Evolutionary conservation across 2,329 filamentous ascomycete species (phyloP), one percentile per base, ranked within the genome.

Genomic region (Didymella segeticola): DNA sequence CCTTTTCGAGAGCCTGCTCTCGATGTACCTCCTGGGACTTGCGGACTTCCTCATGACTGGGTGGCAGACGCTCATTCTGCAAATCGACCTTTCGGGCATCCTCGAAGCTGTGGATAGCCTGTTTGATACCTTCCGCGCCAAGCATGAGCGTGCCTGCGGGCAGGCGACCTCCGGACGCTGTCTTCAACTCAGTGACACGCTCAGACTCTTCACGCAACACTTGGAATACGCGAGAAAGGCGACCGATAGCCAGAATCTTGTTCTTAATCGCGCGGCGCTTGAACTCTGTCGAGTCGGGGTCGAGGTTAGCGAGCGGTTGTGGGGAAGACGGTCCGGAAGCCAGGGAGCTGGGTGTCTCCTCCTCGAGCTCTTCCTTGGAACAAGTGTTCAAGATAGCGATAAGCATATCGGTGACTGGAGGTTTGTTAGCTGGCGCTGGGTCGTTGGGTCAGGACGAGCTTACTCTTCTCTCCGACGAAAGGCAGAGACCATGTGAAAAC

Each of bases 401-500:
- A 62, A 99, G 86, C 95, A 99, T 99, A 71, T 99, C 95, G 15
- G 95, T 98, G 71, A 99, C 75, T 77, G 23, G 38, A 4, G 9
- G 7, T 1, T 1, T 12, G 27, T 75, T 60, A 75, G 70, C 48
- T 12, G 19, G 9, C n/a, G 14, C 6, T 14, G 2, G 2, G 1
- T 38, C 2, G 6, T 6, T 3, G 22, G 2, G 2, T 14, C 2
- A 5, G 12, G 0, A 26, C 5, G 17, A 17, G 27, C 14, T 51
- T 63, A 77, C 74, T 80, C 84, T 99, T 99, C 78, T 99, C 95
- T 58, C 95, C 93, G 20, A 99, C 95, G 77, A 99, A 99, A 0
- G 95, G 95, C 56, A 99, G 82, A 27, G 95, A 99, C 95, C 95
- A 99, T n/a, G 95, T 99, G 74, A 99, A 99, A 60, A 99, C 95